Percentiles rank a stretch among this genome's conserved stretches.
These are phyloP conservation scores for Allantophomopsis lycopodina DNA, from an alignment of 2,329 filamentous ascomycete genomes.

Conservation along the genomic window DNA sequence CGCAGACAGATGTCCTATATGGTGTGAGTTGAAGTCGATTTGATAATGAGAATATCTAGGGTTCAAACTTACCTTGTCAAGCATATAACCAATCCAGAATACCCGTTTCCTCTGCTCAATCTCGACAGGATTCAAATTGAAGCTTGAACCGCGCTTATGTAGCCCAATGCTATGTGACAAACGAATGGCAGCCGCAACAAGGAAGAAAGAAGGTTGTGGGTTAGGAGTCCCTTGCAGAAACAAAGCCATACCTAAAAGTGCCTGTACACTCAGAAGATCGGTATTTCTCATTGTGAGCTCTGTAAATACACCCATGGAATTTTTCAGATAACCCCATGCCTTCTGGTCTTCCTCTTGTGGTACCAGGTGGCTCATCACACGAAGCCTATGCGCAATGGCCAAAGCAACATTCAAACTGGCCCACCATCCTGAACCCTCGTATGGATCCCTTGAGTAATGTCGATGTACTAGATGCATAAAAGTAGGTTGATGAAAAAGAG, in stretches of 20 bases:
- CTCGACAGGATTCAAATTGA: constrained; percentile 86
- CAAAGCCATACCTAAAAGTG: constrained; percentile 80
- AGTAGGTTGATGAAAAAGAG: constrained; percentile 90
- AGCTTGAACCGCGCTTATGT: constrained; percentile 84
- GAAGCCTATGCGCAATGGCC: constrained; percentile 83
- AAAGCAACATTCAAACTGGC: constrained; percentile 87
- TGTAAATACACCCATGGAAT: constrained; percentile 83
- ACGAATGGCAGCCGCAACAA: constrained; percentile 81
- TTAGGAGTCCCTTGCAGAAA: constrained; percentile 96
- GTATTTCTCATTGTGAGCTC: constrained; percentile 95
- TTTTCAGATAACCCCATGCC: constrained; percentile 92
- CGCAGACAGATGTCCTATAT: constrained; percentile 49
- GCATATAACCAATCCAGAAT: constrained; percentile 64
- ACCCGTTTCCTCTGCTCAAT: constrained; percentile 78
- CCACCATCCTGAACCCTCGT: constrained; percentile 96
- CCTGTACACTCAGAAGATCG: constrained; percentile 88
- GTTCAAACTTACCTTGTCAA: constrained; percentile 37
- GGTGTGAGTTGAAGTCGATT: too few species aligned
- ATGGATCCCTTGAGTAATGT: constrained; percentile 86
- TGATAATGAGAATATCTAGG: too few species aligned
- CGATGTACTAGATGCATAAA: constrained; percentile 96
- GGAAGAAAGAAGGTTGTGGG: constrained; percentile 82
- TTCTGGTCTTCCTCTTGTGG: constrained; percentile 86
- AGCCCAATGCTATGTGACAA: constrained; percentile 88
- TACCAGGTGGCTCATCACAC: constrained; percentile 90